These are phyloP conservation scores for Lepidium didymum DNA, from an alignment of 345 rosid species.

Conservation along the genomic window DNA sequence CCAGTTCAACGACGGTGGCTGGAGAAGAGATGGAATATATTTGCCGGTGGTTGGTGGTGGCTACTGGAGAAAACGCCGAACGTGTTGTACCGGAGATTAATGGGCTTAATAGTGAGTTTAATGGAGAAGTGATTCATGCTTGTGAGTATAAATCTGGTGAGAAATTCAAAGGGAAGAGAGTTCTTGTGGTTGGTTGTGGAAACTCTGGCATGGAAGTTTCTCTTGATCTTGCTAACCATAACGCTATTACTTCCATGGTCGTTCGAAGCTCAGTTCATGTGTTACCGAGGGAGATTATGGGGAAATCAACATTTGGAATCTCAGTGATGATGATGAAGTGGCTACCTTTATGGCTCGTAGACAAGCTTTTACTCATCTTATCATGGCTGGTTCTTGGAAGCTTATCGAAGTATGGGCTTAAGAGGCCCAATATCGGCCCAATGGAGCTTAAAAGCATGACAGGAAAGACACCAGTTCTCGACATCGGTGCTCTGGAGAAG, in stretches of 20 bases:
- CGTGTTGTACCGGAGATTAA: conserved; percentile 57
- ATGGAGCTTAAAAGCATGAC: conserved; percentile 45
- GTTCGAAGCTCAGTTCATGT: conserved; percentile 82
- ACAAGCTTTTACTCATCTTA: conserved; percentile 45
- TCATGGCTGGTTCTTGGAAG: conserved; percentile 59
- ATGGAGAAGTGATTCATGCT: conserved; percentile 63
- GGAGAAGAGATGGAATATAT: conserved; percentile 62
- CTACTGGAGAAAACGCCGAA: conserved; percentile 95
- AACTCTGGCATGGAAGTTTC: conserved; percentile 97
- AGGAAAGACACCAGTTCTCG: conserved; percentile 84
- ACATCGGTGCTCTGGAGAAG: conserved; percentile 64
- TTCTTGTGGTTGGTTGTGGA: conserved; percentile 88
- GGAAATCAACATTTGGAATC: conserved; percentile 55
- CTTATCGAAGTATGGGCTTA: conserved; percentile 49
- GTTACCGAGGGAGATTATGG: conserved; percentile 50
- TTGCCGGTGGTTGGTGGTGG: conserved; percentile 91
- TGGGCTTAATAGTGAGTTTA: conserved; percentile 51
- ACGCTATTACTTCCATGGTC: conserved; percentile 69
- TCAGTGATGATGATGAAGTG: conserved; percentile 54
- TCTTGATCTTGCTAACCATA: conserved; percentile 75
- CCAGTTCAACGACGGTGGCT: conserved; percentile 24
- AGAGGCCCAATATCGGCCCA: conserved; percentile 62
- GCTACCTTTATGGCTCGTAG: conserved; percentile 74
- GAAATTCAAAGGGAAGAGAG: conserved; percentile 53
- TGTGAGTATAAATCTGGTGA: conserved; percentile 74